phyloP scores from a whole-genome alignment of 139 green algal species.

The Trebouxia sp. region DNA sequence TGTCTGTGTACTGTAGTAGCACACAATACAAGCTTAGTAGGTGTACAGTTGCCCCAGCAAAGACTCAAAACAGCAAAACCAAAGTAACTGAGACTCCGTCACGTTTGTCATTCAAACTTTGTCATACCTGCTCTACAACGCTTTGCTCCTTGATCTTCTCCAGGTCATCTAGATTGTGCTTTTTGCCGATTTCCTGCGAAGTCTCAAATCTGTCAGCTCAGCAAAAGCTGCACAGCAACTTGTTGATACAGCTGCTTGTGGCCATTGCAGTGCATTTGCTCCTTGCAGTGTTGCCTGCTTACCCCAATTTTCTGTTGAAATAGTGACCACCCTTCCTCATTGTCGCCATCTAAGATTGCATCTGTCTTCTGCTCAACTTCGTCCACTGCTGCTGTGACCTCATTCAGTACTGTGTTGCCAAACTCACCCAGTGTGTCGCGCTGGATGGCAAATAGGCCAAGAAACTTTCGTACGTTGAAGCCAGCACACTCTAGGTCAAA shows the following conservation, averaged over 20 bases:
- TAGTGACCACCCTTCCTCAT: constrained; percentile 52
- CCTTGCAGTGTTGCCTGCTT: background rate
- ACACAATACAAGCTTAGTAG: background rate
- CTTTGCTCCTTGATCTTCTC: constrained; percentile 51
- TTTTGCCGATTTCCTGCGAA: constrained; percentile 45
- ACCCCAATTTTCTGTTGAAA: constrained; percentile 18
- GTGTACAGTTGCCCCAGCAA: too few relatives aligned
- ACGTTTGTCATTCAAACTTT: too few relatives aligned
- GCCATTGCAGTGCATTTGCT: too few relatives aligned
- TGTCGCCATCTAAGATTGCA: constrained; percentile 38
- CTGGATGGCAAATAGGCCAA: constrained; percentile 28
- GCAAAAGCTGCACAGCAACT: too few relatives aligned
- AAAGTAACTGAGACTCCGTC: too few relatives aligned
- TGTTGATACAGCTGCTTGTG: background rate
- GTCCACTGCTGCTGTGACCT: constrained; percentile 52
- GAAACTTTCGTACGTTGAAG: constrained; percentile 46
- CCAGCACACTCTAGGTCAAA: constrained; percentile 41
- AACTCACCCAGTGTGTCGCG: constrained; percentile 13
- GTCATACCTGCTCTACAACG: constrained; percentile 55
- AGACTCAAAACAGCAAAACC: too few relatives aligned
- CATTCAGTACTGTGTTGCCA: constrained; percentile 18
- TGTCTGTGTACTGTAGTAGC: constrained; percentile 34
- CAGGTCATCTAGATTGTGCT: constrained; percentile 45
- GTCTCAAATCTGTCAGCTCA: too few relatives aligned
- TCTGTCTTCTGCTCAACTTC: constrained; percentile 49